phyloP scores from a whole-genome alignment of 371 early-diverging fungal species.

The Rhizomucor miehei region DNA sequence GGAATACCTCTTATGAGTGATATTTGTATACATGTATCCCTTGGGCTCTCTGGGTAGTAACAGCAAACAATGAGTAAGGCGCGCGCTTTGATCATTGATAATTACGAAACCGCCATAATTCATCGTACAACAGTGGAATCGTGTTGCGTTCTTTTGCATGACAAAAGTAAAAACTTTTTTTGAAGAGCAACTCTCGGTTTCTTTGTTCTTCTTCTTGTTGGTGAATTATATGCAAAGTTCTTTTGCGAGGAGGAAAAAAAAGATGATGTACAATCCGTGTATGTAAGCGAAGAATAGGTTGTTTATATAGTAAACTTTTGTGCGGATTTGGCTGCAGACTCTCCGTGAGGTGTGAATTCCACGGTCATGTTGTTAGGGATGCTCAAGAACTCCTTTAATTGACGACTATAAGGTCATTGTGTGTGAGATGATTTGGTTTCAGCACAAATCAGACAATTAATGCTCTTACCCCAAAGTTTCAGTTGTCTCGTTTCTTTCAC shows the following conservation, averaged over 20 bases:
- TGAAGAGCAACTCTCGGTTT: too few species aligned
- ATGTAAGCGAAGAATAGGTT: not conserved
- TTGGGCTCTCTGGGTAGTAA: too few species aligned
- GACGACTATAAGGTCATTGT: constrained; percentile 31
- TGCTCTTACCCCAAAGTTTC: constrained; percentile 63
- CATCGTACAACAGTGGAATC: too few species aligned
- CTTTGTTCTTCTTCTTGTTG: not conserved
- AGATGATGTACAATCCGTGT: constrained; percentile 1
- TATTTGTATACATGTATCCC: too few species aligned
- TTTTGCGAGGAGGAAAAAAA: not conserved
- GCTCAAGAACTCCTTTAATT: constrained; percentile 54
- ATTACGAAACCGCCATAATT: too few species aligned
- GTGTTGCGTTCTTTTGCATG: too few species aligned
- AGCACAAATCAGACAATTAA: not conserved
- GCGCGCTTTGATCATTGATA: too few species aligned
- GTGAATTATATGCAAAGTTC: not conserved
- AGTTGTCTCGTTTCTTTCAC: constrained; percentile 61
- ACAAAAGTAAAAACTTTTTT: too few species aligned
- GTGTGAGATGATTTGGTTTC: not conserved
- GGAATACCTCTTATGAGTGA: too few species aligned
- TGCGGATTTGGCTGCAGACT: constrained; percentile 33
- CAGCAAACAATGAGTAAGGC: too few species aligned
- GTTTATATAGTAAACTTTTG: constrained; percentile 14
- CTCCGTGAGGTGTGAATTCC: constrained; percentile 47
- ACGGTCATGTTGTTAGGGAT: constrained; percentile 35